Evolutionary conservation across 2,329 filamentous ascomycete species (phyloP), one percentile per base, ranked within the genome.

Genomic region (Alternaria triticimaculans): DNA sequence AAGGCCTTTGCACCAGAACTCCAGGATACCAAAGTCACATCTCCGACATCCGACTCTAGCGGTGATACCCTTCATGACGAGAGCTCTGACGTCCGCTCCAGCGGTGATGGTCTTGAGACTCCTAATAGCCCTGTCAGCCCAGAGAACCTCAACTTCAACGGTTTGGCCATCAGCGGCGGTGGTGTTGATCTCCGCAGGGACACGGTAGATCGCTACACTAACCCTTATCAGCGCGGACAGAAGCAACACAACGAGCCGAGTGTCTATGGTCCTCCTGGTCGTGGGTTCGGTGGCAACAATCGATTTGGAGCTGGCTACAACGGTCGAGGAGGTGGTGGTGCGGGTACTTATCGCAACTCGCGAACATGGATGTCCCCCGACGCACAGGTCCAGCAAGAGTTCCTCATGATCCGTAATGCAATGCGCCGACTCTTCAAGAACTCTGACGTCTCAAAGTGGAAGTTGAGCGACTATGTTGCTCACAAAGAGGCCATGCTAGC

Each of bases 381-480:
- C 14, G 60, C 65, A 3, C 68, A 73, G 45, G 67, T 68, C 6
- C 64, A 68, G 11, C 70, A 78, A 12, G 72, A 78, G 20, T 79
- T 74, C 26, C 55, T 75, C 14, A 58, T 75, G n/a, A 57, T 77
- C 33, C 76, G 76, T 9, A 79, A 79, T 56, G 61, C 76, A 0
- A 78, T 80, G 76, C 72, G 73, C 44, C 76, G 77, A 9, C 66
- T 75, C 5, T 80, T 79, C 72, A 76, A 71, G 58, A 55, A 77
- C 28, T 71, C 74, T 3, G 76, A 78, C 2, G 69, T 79, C 11
- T 67, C 76, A 1, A 72, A 77, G 58, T 78, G 75, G 77, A 79
- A 74, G 55, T 60, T 71, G 10, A 20, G 55, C 3, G 75, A 78
- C 41, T 80, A 78, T 56, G 66, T 78, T 14, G 72, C 71, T 12